Base-by-base conservation (phyloP, 164 flowering plant genomes). In the Nymphaea colorata region DNA sequence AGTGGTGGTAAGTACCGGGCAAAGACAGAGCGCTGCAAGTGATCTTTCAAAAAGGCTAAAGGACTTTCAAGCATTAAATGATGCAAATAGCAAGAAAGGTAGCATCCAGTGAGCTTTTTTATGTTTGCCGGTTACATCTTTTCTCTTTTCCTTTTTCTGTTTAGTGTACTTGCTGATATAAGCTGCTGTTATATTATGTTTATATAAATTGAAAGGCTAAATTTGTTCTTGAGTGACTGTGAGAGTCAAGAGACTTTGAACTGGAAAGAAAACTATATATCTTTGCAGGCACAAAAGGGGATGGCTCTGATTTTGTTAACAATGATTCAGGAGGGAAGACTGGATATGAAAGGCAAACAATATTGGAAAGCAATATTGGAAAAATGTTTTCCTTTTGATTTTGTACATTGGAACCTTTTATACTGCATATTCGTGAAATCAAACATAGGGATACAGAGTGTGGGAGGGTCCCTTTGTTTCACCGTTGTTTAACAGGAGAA, bases 21-120 rank as follows among this genome's bases (percentile, higher is more conserved):
- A 74, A 47, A 93, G 84, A 79, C 90, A 85, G 71, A 82, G 88
- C 70, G 85, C 88, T 73, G 97, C 94, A 25, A 71, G 77, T 68
- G 89, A 84, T 83, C 94, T 93, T 61, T 86, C 95, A 59, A 89
- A 90, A 76, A 82, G 96, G 76, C 74, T 93, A 64, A 87, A 86
- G 77, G 82, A 84, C 71, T 69, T 80, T 16, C 94, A 79, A 64
- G 73, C 85, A 16, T 5, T 73, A 51, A 85, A 82, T 73, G 98
- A 93, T 78, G 82, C 85, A 72, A 80, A 82, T 71, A 87, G 82
- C 79, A 66, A 77, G 61, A 93, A 79, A 86, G 98, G 98, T 93
- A 44, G 65, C 45, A 61, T 4, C 55, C 63, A 64, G 11, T 41
- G 64, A 42, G 45, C 64, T 25, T 17, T 47, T 45, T 42, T 62